Percentiles rank a stretch among this genome's conserved stretches.
Conservation (phyloP, 2,329 filamentous ascomycete genomes). For the Colletotrichum sp. region DNA sequence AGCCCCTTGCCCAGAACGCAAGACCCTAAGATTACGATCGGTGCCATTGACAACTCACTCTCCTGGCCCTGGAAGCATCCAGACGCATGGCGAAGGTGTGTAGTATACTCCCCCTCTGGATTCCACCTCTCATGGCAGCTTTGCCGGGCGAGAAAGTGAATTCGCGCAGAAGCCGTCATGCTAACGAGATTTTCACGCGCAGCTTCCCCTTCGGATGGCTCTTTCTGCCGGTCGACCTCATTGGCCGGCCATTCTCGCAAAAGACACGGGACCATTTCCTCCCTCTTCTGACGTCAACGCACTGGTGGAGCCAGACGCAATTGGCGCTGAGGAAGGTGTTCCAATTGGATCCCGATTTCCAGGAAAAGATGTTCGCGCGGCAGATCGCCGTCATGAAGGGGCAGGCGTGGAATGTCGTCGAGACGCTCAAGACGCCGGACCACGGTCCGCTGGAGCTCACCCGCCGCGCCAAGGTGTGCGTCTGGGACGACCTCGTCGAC, state of each 20-base stretch:
- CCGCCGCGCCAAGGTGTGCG: slow-evolving; percentile 86
- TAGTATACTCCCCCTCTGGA: neutral
- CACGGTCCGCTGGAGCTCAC: slow-evolving; percentile 95
- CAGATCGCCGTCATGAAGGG: slow-evolving; percentile 99
- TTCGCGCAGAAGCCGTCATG: neutral
- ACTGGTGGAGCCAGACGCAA: slow-evolving; percentile 97
- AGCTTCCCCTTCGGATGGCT: slow-evolving; percentile 99
- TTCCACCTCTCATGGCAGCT: neutral
- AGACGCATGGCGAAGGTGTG: slow-evolving; percentile 76
- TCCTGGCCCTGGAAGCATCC: slow-evolving; percentile 99
- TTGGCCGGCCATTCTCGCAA: slow-evolving; percentile 94
- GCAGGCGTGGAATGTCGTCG: slow-evolving; percentile 98
- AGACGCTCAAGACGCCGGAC: slow-evolving; percentile 90
- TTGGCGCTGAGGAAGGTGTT: slow-evolving; percentile 86
- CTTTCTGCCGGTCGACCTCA: slow-evolving; percentile 94
- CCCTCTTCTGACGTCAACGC: slow-evolving; percentile 90
- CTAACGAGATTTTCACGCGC: neutral
- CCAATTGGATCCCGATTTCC: slow-evolving; percentile 91
- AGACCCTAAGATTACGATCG: slow-evolving; percentile 73
- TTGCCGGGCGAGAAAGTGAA: neutral
- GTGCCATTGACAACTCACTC: slow-evolving; percentile 96
- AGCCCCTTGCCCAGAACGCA: slow-evolving; percentile 49
- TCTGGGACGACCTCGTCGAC: slow-evolving; percentile 98
- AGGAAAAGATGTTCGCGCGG: slow-evolving; percentile 98
- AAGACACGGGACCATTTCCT: slow-evolving; percentile 94